Conservation (phyloP, 331 rosid genomes). For the Cydonia oblonga region DNA sequence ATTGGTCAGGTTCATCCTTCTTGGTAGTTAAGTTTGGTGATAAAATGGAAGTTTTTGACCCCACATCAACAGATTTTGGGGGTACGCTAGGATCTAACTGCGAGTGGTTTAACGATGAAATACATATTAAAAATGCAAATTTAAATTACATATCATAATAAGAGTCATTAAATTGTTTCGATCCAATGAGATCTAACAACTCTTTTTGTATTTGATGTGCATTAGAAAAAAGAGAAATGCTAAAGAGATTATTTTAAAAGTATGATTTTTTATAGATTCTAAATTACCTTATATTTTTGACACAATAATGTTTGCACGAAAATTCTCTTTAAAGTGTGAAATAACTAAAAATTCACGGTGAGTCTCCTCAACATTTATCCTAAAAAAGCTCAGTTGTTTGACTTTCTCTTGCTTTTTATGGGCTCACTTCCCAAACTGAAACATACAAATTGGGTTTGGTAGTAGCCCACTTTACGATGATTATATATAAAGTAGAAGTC, state of each 20-base stretch:
- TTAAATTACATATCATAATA: neutral
- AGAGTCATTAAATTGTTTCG: neutral
- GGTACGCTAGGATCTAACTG: neutral
- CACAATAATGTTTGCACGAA: too few relatives aligned
- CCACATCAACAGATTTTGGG: neutral
- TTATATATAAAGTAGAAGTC: neutral
- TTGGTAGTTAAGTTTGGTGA: neutral
- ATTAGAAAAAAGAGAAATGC: too few relatives aligned
- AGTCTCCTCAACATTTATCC: too few relatives aligned
- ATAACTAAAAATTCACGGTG: too few relatives aligned
- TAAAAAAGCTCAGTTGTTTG: too few relatives aligned
- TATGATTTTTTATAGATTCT: rapidly evolving
- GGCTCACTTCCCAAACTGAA: neutral
- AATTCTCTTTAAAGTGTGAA: too few relatives aligned
- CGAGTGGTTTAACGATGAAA: too few relatives aligned
- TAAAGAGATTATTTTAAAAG: rapidly evolving
- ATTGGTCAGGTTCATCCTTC: neutral
- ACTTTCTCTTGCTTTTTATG: neutral
- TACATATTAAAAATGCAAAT: neutral
- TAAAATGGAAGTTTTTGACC: neutral
- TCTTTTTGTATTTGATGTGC: neutral
- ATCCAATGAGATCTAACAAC: too few relatives aligned
- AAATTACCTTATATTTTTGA: too few relatives aligned
- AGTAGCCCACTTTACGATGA: neutral
- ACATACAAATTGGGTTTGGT: too few relatives aligned